Evolutionary conservation across 768 basidiomycete species (phyloP), one percentile per base, ranked within the genome.

Genomic region (Coprinopsis cinerea): DNA sequence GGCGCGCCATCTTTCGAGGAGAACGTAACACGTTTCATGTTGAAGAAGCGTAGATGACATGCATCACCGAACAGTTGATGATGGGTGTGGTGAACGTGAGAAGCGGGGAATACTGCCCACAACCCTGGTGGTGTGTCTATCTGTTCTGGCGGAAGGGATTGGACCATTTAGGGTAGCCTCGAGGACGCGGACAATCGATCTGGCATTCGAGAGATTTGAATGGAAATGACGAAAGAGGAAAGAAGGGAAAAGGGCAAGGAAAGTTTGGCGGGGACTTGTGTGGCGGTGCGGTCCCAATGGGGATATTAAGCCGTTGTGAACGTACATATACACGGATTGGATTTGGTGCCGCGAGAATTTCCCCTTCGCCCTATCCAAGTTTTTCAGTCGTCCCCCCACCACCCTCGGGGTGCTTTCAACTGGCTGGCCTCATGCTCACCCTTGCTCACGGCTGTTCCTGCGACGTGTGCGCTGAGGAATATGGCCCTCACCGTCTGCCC

Each of bases 381-480:
- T 68, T 56, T 57, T 61, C 66, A 61, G 59, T 59, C 65, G 61
- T 66, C 9, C 42, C 42, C 20, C 42, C 62, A 63, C 66, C 64
- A 60, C 66, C 68, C 63, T 64, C 66, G 66, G 61, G 67, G 68
- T 68, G 66, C 64, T 63, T 64, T 67, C 63, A 63, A 65, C 70
- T 66, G 68, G 69, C 69, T 64, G 69, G 66, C 65, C 67, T 63
- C 61, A 90, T 90, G 88, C 80, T 90, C 72, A 85, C 87, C 65
- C 84, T 90, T 63, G 77, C 72, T 72, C 79, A 85, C 67, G 85
- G 85, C 68, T 88, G 84, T 66, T 76, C 82, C 66, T 90, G 88
- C 82, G 88, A 90, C 76, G 88, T 90, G 63, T 90, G 88, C 75
- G 87, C 87, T 61, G 87, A 89, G 70, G 86, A 89, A 74, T 90